Evolutionary conservation across 306 rosid genomes (phyloP).

Genomic region (Astragalus membranaceus): DNA sequence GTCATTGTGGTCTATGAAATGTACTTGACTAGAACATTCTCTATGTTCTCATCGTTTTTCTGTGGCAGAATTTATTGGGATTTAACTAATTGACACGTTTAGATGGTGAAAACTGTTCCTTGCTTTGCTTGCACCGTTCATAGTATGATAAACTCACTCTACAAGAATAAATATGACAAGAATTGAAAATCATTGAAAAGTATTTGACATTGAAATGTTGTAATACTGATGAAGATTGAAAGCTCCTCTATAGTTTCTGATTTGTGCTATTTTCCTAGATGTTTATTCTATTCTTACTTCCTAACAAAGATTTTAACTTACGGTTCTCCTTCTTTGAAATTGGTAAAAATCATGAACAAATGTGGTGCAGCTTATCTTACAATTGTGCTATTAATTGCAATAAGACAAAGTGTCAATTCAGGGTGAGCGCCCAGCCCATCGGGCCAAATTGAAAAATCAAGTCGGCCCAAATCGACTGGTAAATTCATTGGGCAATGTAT

Average conservation of each 20-base stretch:
- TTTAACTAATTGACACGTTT: neutral
- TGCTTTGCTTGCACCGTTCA: neutral
- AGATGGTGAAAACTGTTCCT: conserved; percentile 10
- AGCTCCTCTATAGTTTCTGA: neutral
- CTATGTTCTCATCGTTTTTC: neutral
- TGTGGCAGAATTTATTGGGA: neutral
- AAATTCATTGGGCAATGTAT: too few species aligned
- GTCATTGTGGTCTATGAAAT: conserved; percentile 6
- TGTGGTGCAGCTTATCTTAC: too few species aligned
- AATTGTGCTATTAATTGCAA: too few species aligned
- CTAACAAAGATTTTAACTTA: too few species aligned
- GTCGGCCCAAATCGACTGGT: too few species aligned
- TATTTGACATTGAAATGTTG: neutral
- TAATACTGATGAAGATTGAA: conserved; percentile 1
- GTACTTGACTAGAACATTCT: conserved; percentile 18
- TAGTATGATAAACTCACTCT: neutral
- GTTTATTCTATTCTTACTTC: too few species aligned
- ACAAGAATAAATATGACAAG: neutral
- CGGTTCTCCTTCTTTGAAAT: too few species aligned
- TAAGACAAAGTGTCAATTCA: too few species aligned
- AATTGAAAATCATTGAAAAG: conserved; percentile 4
- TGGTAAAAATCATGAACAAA: too few species aligned
- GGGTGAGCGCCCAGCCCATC: too few species aligned
- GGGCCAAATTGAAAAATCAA: too few species aligned
- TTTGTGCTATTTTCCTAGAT: neutral